These are phyloP conservation scores for Cyclotella kingstonii DNA, from an alignment of 108 stramenopile genomes.

Conservation along the genomic window DNA sequence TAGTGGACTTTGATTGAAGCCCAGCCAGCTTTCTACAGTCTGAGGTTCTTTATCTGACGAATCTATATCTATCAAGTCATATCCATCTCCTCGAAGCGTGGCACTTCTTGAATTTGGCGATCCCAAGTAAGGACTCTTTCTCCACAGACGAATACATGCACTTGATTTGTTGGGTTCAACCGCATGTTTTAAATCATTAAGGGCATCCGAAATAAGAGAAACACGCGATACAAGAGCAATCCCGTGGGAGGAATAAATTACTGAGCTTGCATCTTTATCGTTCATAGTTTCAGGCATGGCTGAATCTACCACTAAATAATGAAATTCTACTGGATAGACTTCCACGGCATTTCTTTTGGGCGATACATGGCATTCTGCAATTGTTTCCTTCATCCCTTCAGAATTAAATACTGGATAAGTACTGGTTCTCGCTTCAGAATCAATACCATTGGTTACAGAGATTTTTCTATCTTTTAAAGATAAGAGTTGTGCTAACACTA, in stretches of 20 bases:
- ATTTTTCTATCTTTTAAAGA: not conserved
- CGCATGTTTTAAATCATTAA: conserved; percentile 50
- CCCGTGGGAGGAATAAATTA: conserved; percentile 23
- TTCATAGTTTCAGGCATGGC: not conserved
- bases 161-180: conserved; percentile 55
- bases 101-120: conserved; percentile 7
- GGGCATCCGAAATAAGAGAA: conserved; percentile 34
- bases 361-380: conserved; percentile 12
- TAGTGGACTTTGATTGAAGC: conserved; percentile 19
- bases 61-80: conserved; percentile 58
- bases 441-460: not conserved
- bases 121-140: conserved; percentile 14
- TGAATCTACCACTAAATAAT: conserved; percentile 48
- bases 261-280: not conserved
- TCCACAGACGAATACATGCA: conserved; percentile 64
- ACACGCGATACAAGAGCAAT: conserved; percentile 62
- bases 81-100: conserved; percentile 56
- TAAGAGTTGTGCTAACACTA: conserved; percentile 29
- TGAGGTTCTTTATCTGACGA: conserved; percentile 9
- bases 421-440: conserved; percentile 9
- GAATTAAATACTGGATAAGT: conserved; percentile 18
- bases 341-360: conserved; percentile 50
- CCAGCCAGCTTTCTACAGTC: conserved; percentile 59
- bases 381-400: conserved; percentile 45
- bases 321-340: conserved; percentile 66